Percentiles rank a stretch among this genome's conserved stretches.
These are phyloP conservation scores for Aristolochia californica DNA, from an alignment of 164 flowering plant genomes.

Conservation along the genomic window DNA sequence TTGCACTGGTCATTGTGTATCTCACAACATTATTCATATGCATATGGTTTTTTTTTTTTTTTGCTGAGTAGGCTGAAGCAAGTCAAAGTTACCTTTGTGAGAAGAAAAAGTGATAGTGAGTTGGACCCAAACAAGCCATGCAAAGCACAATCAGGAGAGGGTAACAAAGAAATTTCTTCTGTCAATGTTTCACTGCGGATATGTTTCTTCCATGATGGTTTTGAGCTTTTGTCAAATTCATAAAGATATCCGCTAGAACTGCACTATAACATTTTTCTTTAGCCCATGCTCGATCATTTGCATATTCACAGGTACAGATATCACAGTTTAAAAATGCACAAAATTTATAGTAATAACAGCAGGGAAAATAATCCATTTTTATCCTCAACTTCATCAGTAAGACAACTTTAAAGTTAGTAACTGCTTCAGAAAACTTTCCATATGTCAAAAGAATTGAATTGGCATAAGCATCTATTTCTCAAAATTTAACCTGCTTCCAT, in stretches of 20 bases:
- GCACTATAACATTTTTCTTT: conserved; percentile 21
- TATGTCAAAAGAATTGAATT: too few species aligned
- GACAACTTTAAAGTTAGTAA: too few species aligned
- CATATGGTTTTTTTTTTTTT: not conserved
- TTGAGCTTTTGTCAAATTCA: conserved; percentile 56
- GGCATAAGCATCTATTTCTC: too few species aligned
- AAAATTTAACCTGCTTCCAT: too few species aligned
- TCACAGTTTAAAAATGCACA: too few species aligned
- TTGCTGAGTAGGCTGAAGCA: conserved; percentile 1
- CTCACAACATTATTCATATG: not conserved
- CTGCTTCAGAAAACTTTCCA: too few species aligned
- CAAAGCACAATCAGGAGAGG: conserved; percentile 32
- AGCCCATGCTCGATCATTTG: conserved; percentile 3
- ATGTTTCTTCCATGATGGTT: conserved; percentile 88
- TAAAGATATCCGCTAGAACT: conserved; percentile 77
- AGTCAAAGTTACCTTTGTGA: conserved; percentile 48
- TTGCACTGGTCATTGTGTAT: too few species aligned
- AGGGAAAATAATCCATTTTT: too few species aligned
- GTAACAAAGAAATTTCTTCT: conserved; percentile 30
- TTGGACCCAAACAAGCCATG: conserved; percentile 45
- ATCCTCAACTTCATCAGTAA: too few species aligned
- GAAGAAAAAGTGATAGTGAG: conserved; percentile 58
- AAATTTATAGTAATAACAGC: too few species aligned
- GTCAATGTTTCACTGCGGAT: conserved; percentile 35
- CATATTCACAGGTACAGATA: not conserved